Evolutionary conservation across 352 stramenopile genomes (phyloP).

Genomic region (Globisporangium spiculum): DNA sequence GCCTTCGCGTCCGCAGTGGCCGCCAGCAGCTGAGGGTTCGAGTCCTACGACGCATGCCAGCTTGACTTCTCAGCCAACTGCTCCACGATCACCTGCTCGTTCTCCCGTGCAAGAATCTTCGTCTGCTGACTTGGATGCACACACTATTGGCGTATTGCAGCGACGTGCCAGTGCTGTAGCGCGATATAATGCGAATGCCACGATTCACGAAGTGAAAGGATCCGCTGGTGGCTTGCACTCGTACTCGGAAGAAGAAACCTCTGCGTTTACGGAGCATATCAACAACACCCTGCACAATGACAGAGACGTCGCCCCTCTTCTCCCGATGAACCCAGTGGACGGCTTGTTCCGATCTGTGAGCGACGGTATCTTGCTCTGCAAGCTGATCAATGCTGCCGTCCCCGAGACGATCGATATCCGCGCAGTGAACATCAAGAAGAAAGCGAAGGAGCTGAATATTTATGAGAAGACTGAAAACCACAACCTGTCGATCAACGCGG

Average conservation of each 20-base stretch:
- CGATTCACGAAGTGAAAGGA: conserved; percentile 81
- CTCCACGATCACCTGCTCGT: conserved; percentile 20
- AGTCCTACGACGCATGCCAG: not conserved
- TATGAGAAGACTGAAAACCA: conserved; percentile 90
- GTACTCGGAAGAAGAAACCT: conserved; percentile 89
- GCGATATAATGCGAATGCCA: conserved; percentile 58
- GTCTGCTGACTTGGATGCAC: conserved; percentile 30
- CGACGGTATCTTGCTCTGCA: conserved; percentile 89
- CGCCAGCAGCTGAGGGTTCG: conserved; percentile 22
- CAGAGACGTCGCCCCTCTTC: conserved; percentile 46
- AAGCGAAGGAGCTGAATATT: conserved; percentile 76
- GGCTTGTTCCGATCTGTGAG: conserved; percentile 80
- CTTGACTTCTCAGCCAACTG: conserved; percentile 16
- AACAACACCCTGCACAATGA: conserved; percentile 86
- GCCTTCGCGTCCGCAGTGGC: conserved; percentile 41
- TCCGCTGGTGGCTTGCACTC: conserved; percentile 76
- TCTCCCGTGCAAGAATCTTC: conserved; percentile 8
- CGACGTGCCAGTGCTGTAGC: conserved; percentile 55
- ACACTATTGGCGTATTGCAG: conserved; percentile 59
- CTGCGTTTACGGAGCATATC: conserved; percentile 91
- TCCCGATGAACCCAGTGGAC: conserved; percentile 79
- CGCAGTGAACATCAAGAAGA: conserved; percentile 83
- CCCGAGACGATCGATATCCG: conserved; percentile 91
- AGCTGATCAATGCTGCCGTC: conserved; percentile 89
- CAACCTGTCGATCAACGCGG: conserved; percentile 93